Base-by-base conservation (phyloP, 371 early-diverging fungal species). In the Batkoa obscura region DNA sequence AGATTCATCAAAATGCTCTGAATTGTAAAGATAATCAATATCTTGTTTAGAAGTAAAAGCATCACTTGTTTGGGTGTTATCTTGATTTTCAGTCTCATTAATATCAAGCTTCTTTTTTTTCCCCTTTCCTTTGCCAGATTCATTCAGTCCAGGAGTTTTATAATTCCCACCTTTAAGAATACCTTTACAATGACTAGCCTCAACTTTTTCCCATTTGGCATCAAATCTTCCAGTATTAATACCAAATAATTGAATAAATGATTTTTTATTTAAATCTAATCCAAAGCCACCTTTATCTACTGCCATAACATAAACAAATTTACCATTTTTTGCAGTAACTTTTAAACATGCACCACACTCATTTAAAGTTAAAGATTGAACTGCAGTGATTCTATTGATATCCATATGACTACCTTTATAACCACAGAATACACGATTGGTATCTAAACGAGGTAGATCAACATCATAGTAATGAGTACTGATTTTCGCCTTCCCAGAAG, bases 211-310 rank as follows among this genome's bases (percentile, higher is more conserved):
- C 69, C 69, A 69, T 0, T 49, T 38, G 1, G 66, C 68, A 3
- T 63, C 55, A 3, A 59, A 66, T 1, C 60, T 45, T 41, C 66
- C 68, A 36, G 61, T 62, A 17, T 57, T 60, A 12, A 62, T 58
- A 9, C 62, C 53, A 31, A 68, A 66, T 41, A 69, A 55, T 43
- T 57, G 34, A 3, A 59, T 56, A 50, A 69, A 69, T 39, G 62
- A 48, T 17, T 59, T 60, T 36, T 62, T 59, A 62, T 67, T 68
- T 52, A 74, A 61, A 55, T 74, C 74, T 39, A 76, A 60, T 6
- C 76, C 75, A 3, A 54, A 50, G 6, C 74, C 75, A 39, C 75
- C 76, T 1, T 66, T 61, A 53, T 76, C 76, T 10, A 76, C 72
- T 1, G 72, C 76, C 55, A 76, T 59, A 6, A 74, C 76, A 34